These are phyloP conservation scores for Saururus chinensis DNA, from an alignment of 164 flowering plant species.

Conservation along the genomic window DNA sequence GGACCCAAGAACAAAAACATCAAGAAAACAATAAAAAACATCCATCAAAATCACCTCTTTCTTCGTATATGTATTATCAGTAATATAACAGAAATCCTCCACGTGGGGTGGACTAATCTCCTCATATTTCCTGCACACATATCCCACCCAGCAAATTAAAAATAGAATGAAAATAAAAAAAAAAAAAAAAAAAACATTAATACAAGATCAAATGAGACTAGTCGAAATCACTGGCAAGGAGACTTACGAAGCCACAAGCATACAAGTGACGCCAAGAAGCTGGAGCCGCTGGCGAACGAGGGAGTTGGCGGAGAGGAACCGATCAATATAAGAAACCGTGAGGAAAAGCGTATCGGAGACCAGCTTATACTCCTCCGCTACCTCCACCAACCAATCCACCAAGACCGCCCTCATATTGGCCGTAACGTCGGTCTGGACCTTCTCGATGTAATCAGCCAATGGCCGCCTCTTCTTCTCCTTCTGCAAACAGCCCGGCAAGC, in stretches of 20 bases:
- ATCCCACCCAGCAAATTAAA: not conserved
- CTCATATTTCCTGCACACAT: conserved; percentile 62
- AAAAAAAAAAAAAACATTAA: not conserved
- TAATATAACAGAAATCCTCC: conserved; percentile 74
- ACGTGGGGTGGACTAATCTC: conserved; percentile 83
- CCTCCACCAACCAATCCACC: conserved; percentile 81
- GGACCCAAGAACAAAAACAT: not conserved
- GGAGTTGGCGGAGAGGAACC: conserved; percentile 39
- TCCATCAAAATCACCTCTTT: conserved; percentile 37
- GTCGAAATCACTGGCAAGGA: not conserved
- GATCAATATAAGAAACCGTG: conserved; percentile 52
- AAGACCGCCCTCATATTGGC: conserved; percentile 51
- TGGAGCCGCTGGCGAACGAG: conserved; percentile 46
- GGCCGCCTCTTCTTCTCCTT: conserved; percentile 42
- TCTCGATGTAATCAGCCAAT: conserved; percentile 36
- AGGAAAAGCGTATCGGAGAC: conserved; percentile 54
- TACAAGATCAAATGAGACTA: not conserved
- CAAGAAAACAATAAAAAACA: not conserved
- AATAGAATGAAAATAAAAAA: not conserved
- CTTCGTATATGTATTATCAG: conserved; percentile 75
- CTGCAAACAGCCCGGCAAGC: not conserved
- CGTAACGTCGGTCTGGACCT: conserved; percentile 49
- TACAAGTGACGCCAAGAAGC: conserved; percentile 70
- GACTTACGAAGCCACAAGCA: conserved; percentile 86
- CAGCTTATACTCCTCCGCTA: conserved; percentile 66